Conservation (phyloP, 805 yeast genomes). For the Metschnikowia continentalis region DNA sequence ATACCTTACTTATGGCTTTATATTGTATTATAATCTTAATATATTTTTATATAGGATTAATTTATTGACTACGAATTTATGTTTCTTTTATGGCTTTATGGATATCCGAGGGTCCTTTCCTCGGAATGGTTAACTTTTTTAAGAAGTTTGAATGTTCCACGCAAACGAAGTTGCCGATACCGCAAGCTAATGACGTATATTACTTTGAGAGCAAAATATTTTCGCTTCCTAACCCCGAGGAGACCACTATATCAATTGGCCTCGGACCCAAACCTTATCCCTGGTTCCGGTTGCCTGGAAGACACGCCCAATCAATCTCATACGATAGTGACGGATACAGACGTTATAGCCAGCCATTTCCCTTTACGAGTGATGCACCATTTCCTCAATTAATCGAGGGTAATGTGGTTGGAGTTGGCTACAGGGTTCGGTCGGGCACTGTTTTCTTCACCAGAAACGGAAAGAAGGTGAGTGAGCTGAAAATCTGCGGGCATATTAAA, state of each 20-base stretch:
- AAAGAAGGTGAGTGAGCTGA: constrained; percentile 76
- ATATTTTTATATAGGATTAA: too few species aligned
- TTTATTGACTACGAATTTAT: too few species aligned
- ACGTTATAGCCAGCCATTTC: constrained; percentile 75
- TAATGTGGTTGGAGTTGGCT: constrained; percentile 92
- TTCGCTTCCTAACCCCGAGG: constrained; percentile 56
- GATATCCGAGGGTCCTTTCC: too few species aligned
- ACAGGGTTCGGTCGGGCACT: constrained; percentile 75
- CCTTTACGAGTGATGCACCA: constrained; percentile 40
- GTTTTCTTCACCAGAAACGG: constrained; percentile 94
- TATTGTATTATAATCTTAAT: too few species aligned
- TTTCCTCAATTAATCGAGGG: constrained; percentile 69
- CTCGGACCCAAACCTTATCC: constrained; percentile 88
- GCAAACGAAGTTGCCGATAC: constrained; percentile 82
- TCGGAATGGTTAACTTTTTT: constrained; percentile 50
- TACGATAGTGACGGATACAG: constrained; percentile 84
- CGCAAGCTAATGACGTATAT: constrained; percentile 76
- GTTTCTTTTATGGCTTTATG: too few species aligned
- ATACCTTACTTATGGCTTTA: too few species aligned
- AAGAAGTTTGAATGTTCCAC: constrained; percentile 61
- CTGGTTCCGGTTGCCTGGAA: constrained; percentile 87
- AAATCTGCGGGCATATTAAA: constrained; percentile 72
- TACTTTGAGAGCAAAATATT: constrained; percentile 86
- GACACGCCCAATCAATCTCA: constrained; percentile 78
- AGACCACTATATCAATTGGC: constrained; percentile 67